Evolutionary conservation across 2,329 filamentous ascomycete genomes (phyloP), one percentile per base, ranked within the genome.

Genomic region (Didymella sp.): DNA sequence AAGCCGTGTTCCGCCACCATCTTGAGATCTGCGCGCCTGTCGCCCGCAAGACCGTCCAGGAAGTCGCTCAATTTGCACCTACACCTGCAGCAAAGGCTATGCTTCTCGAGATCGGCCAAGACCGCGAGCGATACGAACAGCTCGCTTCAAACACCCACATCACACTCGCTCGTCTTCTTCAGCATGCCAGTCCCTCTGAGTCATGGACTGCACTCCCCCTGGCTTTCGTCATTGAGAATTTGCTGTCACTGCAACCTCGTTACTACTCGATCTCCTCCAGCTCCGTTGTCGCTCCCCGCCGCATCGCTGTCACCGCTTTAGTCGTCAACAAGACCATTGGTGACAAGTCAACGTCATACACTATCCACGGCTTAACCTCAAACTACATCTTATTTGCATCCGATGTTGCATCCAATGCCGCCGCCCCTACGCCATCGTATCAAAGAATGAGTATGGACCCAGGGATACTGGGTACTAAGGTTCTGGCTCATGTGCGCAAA

Each of bases 11-110:
- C 59, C 69, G 73, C 5, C 73, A 81, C 58, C 79, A 82, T 51
- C 75, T 83, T 1, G 81, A 83, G 51, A 79, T 82, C 58, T 73
- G 78, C 57, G 77, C 69, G 1, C 74, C 76, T 1, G 69, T 81
- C 3, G 71, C 77, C 1, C 69, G 78, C 45, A 77, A 80, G 42
- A 73, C 70, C 4, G 63, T 79, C 9, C 56, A 71, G 2, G 62
- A 72, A 2, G 62, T 81, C 2, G 69, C 74, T 1, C 71, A 76
- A 24, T 81, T 80, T 59, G 76, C 79, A 6, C 77, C 79, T 1
- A 71, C 68, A 0, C 37, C 61, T 1, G 56, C 64, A 5, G 70
- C 75, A 0, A 77, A 72, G 52, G 51, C 63, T 4, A 71, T 63
- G 28, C 62, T 79, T 6, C 58, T 64, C 4, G 56, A 59, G 6